These are phyloP conservation scores for Wakefieldia striispora DNA, from an alignment of 768 basidiomycete genomes.

Conservation along the genomic window DNA sequence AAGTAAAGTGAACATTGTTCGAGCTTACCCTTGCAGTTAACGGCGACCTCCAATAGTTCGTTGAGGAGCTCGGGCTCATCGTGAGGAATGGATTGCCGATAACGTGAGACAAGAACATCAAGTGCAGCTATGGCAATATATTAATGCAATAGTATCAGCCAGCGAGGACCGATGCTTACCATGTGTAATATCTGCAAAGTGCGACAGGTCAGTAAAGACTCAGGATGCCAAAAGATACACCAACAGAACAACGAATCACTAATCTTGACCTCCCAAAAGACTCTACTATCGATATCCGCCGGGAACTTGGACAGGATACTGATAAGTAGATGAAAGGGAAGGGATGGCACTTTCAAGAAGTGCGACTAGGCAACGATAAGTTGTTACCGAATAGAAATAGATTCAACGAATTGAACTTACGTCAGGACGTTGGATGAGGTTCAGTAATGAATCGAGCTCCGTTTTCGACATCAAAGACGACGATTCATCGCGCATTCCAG, in stretches of 20 bases:
- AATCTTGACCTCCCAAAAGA: slow-evolving; percentile 65
- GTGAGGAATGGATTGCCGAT: slow-evolving; percentile 33
- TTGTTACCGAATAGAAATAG: slow-evolving; percentile 12
- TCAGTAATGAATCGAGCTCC: slow-evolving; percentile 64
- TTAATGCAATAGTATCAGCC: slow-evolving; percentile 23
- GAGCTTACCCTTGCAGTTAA: slow-evolving; percentile 55
- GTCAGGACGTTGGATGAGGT: slow-evolving; percentile 75
- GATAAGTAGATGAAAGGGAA: slow-evolving; percentile 78
- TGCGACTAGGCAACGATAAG: slow-evolving; percentile 52
- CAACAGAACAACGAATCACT: slow-evolving; percentile 68
- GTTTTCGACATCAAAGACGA: slow-evolving; percentile 63
- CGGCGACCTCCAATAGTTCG: slow-evolving; percentile 42
- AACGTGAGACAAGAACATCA: slow-evolving; percentile 54
- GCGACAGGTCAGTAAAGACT: slow-evolving; percentile 5
- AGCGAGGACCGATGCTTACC: slow-evolving; percentile 17
- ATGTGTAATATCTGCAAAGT: slow-evolving; percentile 35
- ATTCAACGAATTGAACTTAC: slow-evolving; percentile 40
- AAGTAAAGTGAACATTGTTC: slow-evolving; percentile 36
- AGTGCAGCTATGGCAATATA: slow-evolving; percentile 43
- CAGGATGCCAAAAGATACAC: slow-evolving; percentile 21
- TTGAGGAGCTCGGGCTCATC: slow-evolving; percentile 44
- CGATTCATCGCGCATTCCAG: slow-evolving; percentile 56
- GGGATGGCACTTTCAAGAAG: slow-evolving; percentile 80
- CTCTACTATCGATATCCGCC: slow-evolving; percentile 67
- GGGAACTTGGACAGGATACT: slow-evolving; percentile 80